Base-by-base conservation (phyloP, 2,329 filamentous ascomycete genomes). In the Sporothrix luriei region DNA sequence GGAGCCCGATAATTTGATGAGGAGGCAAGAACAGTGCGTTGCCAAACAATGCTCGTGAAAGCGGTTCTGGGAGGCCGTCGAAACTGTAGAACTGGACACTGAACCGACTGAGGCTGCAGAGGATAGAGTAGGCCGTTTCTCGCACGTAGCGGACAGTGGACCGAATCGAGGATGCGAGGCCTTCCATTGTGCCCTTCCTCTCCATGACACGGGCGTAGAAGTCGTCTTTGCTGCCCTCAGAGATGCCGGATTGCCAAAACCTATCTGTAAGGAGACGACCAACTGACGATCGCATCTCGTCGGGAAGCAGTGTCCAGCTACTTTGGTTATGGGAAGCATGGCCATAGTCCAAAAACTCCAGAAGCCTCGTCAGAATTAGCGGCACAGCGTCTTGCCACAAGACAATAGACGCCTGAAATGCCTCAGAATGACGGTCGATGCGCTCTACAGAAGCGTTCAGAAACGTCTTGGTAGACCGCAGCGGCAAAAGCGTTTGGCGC, bases 181-280 rank as follows among this genome's bases (percentile, higher is more conserved):
- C 95, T 79, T 99, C 95, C 69, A 97, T 87, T 0, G 93, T 97
- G 52, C 86, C 87, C 79, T 93, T 97, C 69, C 95, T 97, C 43
- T 93, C 91, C 69, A 93, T 88, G 2, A 99, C 94, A 52, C 92
- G 88, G 43, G 93, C 91, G 78, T 97, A 98, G 78, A 99, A 99
- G 70, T 98, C 94, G 72, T 98, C 95, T 78, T 95, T 93, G 75
- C 92, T 98, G 33, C 97, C 95, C 72, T 90, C 91, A 0, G 95
- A 98, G 66, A 99, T 99, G 11, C 95, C 95, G 7, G 94, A 93
- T 82, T 99, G 95, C 95, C 95, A 99, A 78, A 99, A 99, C 29
- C 95, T 87, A 79, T 99, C 95, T 16, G 93, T 97, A 26, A 99
- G 82, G 24, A 98, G 93, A 26, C 92, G 87, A 55, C 88, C 87